A percentile compares a stretch with the other conserved stretches of the same genome.
Evolutionary conservation across 495 filamentous ascomycete genomes (phyloP).

Genomic region (Daldinia decipiens): DNA sequence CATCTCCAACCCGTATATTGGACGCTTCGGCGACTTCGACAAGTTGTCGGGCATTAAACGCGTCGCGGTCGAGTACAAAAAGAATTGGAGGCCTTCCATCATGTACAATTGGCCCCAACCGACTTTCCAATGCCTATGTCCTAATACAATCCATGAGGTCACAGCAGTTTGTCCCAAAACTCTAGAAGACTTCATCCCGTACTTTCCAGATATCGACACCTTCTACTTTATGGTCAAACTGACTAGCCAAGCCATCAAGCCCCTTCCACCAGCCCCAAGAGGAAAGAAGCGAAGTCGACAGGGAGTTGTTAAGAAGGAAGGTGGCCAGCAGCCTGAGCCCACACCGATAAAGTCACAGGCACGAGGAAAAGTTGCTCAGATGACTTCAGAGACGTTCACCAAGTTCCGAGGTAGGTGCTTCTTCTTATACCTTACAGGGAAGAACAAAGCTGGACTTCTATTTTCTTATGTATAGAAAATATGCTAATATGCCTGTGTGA

Average conservation of each 20-base stretch:
- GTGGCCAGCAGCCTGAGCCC: neutral
- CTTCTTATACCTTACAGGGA: neutral
- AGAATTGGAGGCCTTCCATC: neutral
- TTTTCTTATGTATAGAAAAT: neutral
- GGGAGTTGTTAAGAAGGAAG: neutral
- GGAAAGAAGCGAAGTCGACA: neutral
- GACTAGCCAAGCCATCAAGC: neutral
- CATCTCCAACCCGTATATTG: neutral
- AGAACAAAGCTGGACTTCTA: neutral
- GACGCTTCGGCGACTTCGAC: neutral
- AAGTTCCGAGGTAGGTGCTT: slow-evolving; percentile 24
- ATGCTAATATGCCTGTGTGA: slow-evolving; percentile 13
- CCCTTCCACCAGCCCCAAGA: neutral
- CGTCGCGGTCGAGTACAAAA: slow-evolving; percentile 8
- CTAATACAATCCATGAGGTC: neutral
- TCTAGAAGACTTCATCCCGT: slow-evolving; percentile 29
- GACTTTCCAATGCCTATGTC: neutral
- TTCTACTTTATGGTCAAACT: slow-evolving; percentile 42
- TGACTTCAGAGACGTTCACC: neutral
- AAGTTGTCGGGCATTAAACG: neutral
- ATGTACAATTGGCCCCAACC: neutral
- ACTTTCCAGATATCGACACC: slow-evolving; percentile 36
- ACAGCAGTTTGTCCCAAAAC: slow-evolving; percentile 23
- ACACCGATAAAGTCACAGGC: neutral
- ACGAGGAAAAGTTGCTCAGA: neutral